Base-by-base conservation (phyloP, 1,284 basidiomycete species). In the Trametes pubescens region DNA sequence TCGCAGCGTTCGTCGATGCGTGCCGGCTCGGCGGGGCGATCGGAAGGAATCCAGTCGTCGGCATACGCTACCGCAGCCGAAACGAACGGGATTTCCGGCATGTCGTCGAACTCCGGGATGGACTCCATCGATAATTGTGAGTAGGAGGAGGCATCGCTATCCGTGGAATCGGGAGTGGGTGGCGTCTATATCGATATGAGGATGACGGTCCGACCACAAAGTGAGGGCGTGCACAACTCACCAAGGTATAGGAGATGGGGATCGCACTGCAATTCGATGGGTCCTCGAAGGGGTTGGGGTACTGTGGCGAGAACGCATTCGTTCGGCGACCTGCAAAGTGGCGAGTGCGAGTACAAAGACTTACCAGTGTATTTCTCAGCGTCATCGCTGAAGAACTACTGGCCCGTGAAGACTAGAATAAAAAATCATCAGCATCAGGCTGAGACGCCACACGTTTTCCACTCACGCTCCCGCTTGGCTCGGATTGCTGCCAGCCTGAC, bases 41-140 rank as follows among this genome's bases (percentile, higher is more conserved):
- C 62, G 49, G 64, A 35, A 4, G 48, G 34, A 21, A 54, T 61
- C 66, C 67, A 67, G 24, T 57, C 58, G 58, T 64, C 57, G 21
- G 60, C 40, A 52, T 53, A 54, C 40, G 66, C 47, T 60, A 68
- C 63, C 40, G 64, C 46, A 7, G 69, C 69, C 1, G 74, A 73
- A 57, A 75, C 70, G 67, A 74, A 75, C 9, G 75, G 73, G 46
- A 75, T 76, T 59, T 76, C 75, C n/a, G 74, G 73, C 47, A 75
- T 70, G 37, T 75, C 74, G 53, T 71, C 71, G 48, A 67, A 68
- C 43, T 71, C 71, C 2, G 72, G 72, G 11, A 67, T 69, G 47
- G 71, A 71, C 51, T 69, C 68, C 58, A 71, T 69, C 49, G 74
- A 75, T 60, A 68, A 40, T 44, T 69, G 66, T 21, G 73, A 75